phyloP scores from a whole-genome alignment of 2,329 filamentous ascomycete species.

The Chrysosporium queenslandicum region DNA sequence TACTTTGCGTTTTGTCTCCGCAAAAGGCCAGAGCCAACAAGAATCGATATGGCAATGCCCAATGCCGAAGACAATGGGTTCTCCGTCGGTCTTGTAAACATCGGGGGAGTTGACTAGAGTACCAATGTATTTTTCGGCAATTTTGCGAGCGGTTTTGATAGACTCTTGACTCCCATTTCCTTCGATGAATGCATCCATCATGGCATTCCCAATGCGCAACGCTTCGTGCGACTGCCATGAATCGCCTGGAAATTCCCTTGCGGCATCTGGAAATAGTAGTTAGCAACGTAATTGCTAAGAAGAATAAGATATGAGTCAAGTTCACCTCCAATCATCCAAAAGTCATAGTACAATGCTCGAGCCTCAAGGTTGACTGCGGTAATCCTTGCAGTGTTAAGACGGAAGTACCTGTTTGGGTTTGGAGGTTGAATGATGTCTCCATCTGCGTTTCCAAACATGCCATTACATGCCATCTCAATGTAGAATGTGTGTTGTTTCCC shows the following conservation, averaged over 20 bases:
- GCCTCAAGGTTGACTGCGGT: slow-evolving; percentile 81
- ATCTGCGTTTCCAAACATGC: slow-evolving; percentile 90
- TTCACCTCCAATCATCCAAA: slow-evolving; percentile 71
- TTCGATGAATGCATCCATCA: slow-evolving; percentile 82
- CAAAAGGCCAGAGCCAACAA: slow-evolving; percentile 98
- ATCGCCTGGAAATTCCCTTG: slow-evolving; percentile 77
- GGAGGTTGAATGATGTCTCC: slow-evolving; percentile 83
- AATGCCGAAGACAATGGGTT: slow-evolving; percentile 73
- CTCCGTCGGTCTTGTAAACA: slow-evolving; percentile 67
- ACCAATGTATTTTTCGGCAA: slow-evolving; percentile 75
- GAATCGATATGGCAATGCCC: slow-evolving; percentile 97
- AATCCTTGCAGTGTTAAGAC: slow-evolving; percentile 67
- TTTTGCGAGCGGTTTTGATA: slow-evolving; percentile 67
- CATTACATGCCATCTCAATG: slow-evolving; percentile 97
- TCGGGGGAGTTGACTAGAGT: slow-evolving; percentile 68
- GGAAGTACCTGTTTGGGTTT: slow-evolving; percentile 70
- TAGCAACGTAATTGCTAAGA: not conserved
- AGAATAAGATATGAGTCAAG: not conserved
- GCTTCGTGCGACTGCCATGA: slow-evolving; percentile 85
- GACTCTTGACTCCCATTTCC: slow-evolving; percentile 62
- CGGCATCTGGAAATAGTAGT: slow-evolving; percentile 52
- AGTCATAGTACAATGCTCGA: slow-evolving; percentile 74
- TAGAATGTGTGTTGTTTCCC: slow-evolving; percentile 84
- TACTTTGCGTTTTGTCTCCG: slow-evolving; percentile 93
- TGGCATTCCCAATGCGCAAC: slow-evolving; percentile 68